Percentiles rank a stretch among this genome's conserved stretches.
Conservation (phyloP, 371 early-diverging fungal genomes). For the Mortierella sp. region DNA sequence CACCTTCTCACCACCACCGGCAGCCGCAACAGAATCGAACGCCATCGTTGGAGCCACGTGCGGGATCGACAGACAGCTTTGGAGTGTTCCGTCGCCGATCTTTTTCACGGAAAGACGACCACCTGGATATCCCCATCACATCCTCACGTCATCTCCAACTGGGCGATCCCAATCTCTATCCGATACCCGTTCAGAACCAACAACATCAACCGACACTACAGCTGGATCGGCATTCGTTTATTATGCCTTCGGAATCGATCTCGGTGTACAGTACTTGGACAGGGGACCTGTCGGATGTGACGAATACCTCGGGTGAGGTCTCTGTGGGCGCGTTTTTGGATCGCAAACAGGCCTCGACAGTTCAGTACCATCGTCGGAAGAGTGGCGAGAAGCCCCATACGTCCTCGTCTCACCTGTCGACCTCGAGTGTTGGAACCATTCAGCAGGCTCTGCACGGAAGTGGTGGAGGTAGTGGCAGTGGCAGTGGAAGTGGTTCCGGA, state of each 20-base stretch:
- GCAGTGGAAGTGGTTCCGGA: background rate
- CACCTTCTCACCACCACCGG: background rate
- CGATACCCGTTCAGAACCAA: background rate
- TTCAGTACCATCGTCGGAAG: conserved; percentile 15
- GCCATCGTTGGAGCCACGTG: background rate
- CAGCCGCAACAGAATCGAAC: conserved; percentile 15
- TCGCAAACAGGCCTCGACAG: conserved; percentile 26
- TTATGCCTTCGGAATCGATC: conserved; percentile 44
- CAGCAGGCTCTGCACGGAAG: conserved; percentile 8
- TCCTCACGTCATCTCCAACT: background rate
- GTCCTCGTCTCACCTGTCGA: conserved; percentile 3
- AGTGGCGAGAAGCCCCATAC: conserved; percentile 14
- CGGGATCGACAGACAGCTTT: background rate
- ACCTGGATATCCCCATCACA: background rate
- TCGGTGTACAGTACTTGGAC: conserved; percentile 51
- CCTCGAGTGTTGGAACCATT: background rate
- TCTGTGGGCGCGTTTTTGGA: conserved; percentile 51
- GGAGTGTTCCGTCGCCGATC: conserved; percentile 3
- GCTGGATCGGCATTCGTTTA: conserved; percentile 46
- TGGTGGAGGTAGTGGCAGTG: background rate
- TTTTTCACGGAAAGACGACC: background rate
- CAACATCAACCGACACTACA: conserved; percentile 7
- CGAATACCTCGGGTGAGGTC: conserved; percentile 53
- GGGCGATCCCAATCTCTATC: conserved; percentile 4
- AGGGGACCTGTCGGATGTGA: conserved; percentile 54